These are phyloP conservation scores for Syncephalastrum monosporum DNA, from an alignment of 371 early-diverging fungal species.

Conservation along the genomic window DNA sequence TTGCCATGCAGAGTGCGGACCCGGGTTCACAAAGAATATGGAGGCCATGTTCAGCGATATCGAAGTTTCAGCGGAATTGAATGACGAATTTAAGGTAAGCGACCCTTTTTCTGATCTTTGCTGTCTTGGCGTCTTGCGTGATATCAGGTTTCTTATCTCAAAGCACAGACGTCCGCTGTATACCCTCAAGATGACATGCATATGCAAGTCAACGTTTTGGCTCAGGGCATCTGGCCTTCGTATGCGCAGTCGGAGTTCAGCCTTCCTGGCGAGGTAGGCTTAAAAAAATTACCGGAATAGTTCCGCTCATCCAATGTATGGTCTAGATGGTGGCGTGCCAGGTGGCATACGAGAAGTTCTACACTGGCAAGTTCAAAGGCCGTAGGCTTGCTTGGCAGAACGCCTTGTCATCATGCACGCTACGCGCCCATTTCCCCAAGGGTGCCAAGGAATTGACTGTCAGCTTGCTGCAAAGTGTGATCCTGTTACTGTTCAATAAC, in stretches of 20 bases:
- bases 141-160: not conserved
- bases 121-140: not conserved
- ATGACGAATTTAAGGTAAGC: conserved; percentile 55
- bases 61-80: conserved; percentile 72
- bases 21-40: conserved; percentile 83
- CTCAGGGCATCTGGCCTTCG: conserved; percentile 89
- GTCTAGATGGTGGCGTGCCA: conserved; percentile 63
- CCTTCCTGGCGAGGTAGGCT: conserved; percentile 67
- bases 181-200: conserved; percentile 58
- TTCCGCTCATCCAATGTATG: conserved; percentile 1
- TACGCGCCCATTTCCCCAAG: conserved; percentile 63
- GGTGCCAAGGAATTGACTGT: conserved; percentile 68
- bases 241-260: conserved; percentile 67
- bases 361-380: conserved; percentile 73
- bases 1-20: conserved; percentile 74
- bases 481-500: conserved; percentile 78
- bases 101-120: not conserved
- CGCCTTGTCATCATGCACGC: conserved; percentile 71
- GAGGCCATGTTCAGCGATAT: conserved; percentile 96
- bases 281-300: too few species aligned
- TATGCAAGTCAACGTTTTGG: conserved; percentile 78
- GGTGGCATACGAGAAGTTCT: conserved; percentile 73
- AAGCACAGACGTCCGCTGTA: conserved; percentile 12
- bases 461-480: conserved; percentile 73
- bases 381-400: conserved; percentile 85